These are phyloP conservation scores for Backusella tarrabulga DNA, from an alignment of 192 early-diverging fungal genomes.

Conservation along the genomic window DNA sequence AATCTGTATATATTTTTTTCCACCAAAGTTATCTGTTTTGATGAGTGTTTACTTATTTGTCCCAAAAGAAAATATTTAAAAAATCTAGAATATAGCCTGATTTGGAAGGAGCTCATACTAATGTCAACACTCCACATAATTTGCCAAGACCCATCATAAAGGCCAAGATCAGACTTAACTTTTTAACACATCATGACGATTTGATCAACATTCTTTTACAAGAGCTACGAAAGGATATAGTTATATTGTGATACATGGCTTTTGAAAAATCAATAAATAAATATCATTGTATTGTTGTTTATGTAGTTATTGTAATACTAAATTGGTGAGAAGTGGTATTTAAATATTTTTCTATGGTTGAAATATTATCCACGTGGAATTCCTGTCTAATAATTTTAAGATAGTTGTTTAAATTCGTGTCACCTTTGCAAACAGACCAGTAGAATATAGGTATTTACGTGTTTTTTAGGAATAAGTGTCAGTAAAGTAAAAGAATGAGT, in stretches of 20 bases:
- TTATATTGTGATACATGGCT: not conserved
- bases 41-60: not conserved
- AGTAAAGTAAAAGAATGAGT: not conserved
- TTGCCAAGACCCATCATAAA: not conserved
- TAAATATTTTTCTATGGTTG: not conserved
- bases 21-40: not conserved
- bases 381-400: not conserved
- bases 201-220: not conserved
- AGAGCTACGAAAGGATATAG: not conserved
- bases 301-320: not conserved
- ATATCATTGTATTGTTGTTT: not conserved
- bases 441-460: not conserved
- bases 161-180: not conserved
- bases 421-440: not conserved
- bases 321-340: not conserved
- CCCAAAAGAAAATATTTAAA: not conserved
- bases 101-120: not conserved
- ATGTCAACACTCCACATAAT: not conserved
- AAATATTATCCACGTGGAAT: not conserved
- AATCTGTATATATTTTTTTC: not conserved
- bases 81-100: conserved; percentile 2
- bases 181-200: not conserved
- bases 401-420: not conserved
- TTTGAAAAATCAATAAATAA: not conserved
- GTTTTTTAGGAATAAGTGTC: not conserved